These are phyloP conservation scores for Chenopodium quinoa DNA, from an alignment of 148 eudicot species.

Conservation along the genomic window DNA sequence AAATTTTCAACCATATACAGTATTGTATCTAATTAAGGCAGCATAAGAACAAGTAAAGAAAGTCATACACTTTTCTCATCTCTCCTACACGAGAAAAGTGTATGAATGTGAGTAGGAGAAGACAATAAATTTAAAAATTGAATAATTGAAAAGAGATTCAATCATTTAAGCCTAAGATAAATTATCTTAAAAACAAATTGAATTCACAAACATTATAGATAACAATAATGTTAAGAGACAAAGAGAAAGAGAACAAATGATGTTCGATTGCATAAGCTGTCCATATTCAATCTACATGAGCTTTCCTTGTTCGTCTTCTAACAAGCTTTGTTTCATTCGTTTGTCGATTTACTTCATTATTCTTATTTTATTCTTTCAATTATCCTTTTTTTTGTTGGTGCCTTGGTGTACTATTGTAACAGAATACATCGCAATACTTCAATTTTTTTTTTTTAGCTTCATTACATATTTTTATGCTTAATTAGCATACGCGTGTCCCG, in stretches of 20 bases:
- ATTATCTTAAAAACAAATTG: background rate
- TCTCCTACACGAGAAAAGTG: background rate
- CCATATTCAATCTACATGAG: conserved; percentile 25
- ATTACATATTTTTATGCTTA: background rate
- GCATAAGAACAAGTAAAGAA: no score
- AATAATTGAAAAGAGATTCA: conserved; percentile 1
- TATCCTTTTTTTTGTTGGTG: background rate
- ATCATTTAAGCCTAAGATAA: conserved; percentile 3
- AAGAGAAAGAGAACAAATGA: conserved; percentile 5
- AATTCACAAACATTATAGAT: background rate
- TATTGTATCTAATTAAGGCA: no score
- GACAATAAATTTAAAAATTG: conserved; percentile 3
- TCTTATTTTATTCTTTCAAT: background rate
- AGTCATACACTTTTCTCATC: no score
- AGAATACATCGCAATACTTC: background rate
- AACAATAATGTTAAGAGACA: conserved; percentile 17
- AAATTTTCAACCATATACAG: no score
- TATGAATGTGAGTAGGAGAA: conserved; percentile 9
- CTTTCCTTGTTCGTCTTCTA: conserved; percentile 1
- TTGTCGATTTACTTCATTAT: background rate
- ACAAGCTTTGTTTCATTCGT: background rate
- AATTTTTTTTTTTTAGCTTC: background rate
- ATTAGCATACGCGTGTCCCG: background rate
- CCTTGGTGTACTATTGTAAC: background rate
- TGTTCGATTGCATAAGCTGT: conserved; percentile 26